A percentile compares a stretch with the other conserved stretches of the same genome.
phyloP scores from a whole-genome alignment of 305 asterid species.

The Fraxinus sp. region DNA sequence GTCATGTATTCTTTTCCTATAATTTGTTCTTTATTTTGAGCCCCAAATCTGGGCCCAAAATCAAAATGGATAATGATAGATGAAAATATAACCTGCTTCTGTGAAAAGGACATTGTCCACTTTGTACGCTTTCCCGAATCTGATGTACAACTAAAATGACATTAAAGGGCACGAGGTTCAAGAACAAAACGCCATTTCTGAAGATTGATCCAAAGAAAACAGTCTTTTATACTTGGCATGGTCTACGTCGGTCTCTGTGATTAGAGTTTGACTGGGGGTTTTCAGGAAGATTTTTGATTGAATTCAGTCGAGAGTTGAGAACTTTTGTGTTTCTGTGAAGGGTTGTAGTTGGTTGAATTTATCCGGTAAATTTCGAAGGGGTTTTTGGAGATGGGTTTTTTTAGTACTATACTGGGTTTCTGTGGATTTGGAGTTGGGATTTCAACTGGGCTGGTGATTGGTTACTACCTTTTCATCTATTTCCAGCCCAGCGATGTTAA shows the following conservation, averaged over 20 bases:
- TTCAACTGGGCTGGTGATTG: conserved; percentile 67
- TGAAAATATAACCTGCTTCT: background rate
- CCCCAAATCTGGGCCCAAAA: background rate
- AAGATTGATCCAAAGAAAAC: background rate
- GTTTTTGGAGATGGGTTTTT: conserved; percentile 63
- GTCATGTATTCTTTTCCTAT: too few relatives aligned
- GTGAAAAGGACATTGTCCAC: conserved; percentile 17
- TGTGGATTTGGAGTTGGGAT: conserved; percentile 95
- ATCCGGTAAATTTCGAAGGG: background rate
- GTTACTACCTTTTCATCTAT: conserved; percentile 82
- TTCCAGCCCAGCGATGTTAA: conserved; percentile 85
- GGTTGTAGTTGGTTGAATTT: background rate
- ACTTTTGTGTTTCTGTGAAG: background rate
- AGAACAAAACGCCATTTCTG: background rate
- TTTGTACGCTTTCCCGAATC: background rate
- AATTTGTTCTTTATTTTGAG: background rate
- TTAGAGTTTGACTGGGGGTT: background rate
- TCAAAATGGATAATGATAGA: background rate
- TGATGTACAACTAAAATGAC: background rate
- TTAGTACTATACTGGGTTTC: conserved; percentile 69
- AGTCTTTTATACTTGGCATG: background rate
- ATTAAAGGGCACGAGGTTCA: background rate
- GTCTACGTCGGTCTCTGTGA: background rate
- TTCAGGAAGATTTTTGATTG: background rate
- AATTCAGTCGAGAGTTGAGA: background rate